Percentiles rank a stretch among this genome's conserved stretches.
Conservation (phyloP, 257 asterid species). For the Jaltomata sinuosa region DNA sequence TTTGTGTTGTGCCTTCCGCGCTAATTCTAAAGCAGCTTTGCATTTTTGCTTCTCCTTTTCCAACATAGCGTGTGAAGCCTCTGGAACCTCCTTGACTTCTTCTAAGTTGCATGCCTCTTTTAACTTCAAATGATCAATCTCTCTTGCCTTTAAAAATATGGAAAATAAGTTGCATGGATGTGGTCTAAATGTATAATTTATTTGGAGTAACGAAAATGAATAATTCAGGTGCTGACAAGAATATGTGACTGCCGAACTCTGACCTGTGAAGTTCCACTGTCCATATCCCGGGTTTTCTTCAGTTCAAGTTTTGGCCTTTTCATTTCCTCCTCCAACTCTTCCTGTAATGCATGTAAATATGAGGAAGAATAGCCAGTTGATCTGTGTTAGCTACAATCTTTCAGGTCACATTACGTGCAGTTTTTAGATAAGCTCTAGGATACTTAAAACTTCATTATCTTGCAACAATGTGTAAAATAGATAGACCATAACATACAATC, state of each 20-base stretch:
- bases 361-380: background rate
- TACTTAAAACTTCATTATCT: background rate
- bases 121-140: conserved; percentile 23
- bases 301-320: conserved; percentile 53
- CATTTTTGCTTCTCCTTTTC: conserved; percentile 66
- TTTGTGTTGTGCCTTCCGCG: conserved; percentile 56
- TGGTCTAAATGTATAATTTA: background rate
- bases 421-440: background rate
- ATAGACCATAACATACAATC: background rate
- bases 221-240: background rate
- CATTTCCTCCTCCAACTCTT: conserved; percentile 62
- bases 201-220: background rate
- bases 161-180: background rate
- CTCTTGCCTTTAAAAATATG: conserved; percentile 35
- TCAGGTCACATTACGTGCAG: background rate
- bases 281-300: conserved; percentile 47
- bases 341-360: conserved; percentile 16
- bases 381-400: background rate
- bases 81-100: conserved; percentile 36
- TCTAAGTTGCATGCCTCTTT: conserved; percentile 29
- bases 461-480: background rate
- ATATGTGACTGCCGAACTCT: background rate
- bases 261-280: conserved; percentile 37
- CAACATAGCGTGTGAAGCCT: conserved; percentile 42
- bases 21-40: conserved; percentile 70